These are phyloP conservation scores for Ogataea methylovora DNA, from an alignment of 805 yeast species.

Conservation along the genomic window DNA sequence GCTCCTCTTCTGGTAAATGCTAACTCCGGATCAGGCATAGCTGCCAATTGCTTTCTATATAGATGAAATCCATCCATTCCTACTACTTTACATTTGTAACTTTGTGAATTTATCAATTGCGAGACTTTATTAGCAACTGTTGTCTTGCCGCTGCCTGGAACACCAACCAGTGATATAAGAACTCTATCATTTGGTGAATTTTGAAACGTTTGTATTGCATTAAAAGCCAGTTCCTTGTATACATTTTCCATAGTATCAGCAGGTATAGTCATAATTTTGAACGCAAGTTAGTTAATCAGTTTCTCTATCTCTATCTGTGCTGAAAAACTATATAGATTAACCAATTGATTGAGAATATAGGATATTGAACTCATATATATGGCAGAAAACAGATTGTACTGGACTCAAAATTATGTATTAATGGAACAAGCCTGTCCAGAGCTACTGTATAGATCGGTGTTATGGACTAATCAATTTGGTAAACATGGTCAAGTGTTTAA, in stretches of 20 bases:
- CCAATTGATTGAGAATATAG: too few species aligned
- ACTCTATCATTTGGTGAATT: constrained; percentile 31
- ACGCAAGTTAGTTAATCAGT: too few species aligned
- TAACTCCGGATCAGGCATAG: constrained; percentile 26
- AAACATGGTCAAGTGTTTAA: too few species aligned
- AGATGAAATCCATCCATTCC: constrained; percentile 29
- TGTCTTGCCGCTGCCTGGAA: constrained; percentile 84
- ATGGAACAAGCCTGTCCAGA: too few species aligned
- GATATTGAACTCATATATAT: too few species aligned
- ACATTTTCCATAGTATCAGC: background rate
- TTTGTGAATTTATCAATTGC: background rate
- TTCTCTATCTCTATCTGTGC: too few species aligned
- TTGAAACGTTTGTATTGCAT: background rate
- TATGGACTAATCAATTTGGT: too few species aligned
- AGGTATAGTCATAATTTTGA: too few species aligned
- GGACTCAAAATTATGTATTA: too few species aligned
- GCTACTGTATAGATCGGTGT: too few species aligned
- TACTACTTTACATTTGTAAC: background rate
- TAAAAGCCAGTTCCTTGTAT: background rate
- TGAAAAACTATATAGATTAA: too few species aligned
- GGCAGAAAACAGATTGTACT: too few species aligned
- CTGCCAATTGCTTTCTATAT: constrained; percentile 25
- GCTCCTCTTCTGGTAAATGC: constrained; percentile 40
- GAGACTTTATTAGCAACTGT: constrained; percentile 41
- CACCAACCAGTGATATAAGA: constrained; percentile 58